Percentiles rank a stretch among this genome's conserved stretches.
Conservation (phyloP, 1,284 basidiomycete genomes). For the Mycosarcoma maydis region DNA sequence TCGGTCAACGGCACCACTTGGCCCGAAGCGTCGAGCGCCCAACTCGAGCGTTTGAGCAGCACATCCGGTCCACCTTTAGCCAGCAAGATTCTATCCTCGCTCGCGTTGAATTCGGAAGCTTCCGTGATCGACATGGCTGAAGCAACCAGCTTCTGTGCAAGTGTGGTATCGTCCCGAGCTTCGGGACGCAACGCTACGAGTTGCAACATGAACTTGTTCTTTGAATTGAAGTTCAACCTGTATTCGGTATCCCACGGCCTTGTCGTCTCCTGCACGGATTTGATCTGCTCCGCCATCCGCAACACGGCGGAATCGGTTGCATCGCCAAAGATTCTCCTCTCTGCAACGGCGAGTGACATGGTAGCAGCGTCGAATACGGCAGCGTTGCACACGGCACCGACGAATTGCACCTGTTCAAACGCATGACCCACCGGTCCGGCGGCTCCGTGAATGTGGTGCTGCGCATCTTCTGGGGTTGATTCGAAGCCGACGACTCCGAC, state of each 20-base stretch:
- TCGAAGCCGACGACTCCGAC: conserved; percentile 65
- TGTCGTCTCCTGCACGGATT: conserved; percentile 59
- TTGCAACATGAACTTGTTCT: conserved; percentile 76
- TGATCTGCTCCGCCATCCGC: conserved; percentile 72
- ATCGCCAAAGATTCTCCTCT: conserved; percentile 72
- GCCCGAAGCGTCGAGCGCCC: conserved; percentile 58
- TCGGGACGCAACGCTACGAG: conserved; percentile 19
- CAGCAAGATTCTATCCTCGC: conserved; percentile 33
- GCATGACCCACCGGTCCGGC: conserved; percentile 29
- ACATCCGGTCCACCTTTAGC: conserved; percentile 59
- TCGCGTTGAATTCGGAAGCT: conserved; percentile 57
- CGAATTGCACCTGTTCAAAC: conserved; percentile 63
- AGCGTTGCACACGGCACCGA: conserved; percentile 74
- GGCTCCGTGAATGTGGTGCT: conserved; percentile 36
- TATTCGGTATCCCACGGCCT: conserved; percentile 67
- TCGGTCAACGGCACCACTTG: conserved; percentile 25
- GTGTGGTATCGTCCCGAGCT: neutral
- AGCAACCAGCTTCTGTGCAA: neutral
- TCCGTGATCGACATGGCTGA: conserved; percentile 59
- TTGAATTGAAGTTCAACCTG: conserved; percentile 72
- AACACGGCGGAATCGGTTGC: conserved; percentile 75
- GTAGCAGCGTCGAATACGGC: conserved; percentile 71
- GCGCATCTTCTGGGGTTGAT: conserved; percentile 26
- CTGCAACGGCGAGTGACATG: conserved; percentile 10
- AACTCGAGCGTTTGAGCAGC: conserved; percentile 67